phyloP scores from a whole-genome alignment of 2,329 filamentous ascomycete species.

The Cryphonectria japonica region DNA sequence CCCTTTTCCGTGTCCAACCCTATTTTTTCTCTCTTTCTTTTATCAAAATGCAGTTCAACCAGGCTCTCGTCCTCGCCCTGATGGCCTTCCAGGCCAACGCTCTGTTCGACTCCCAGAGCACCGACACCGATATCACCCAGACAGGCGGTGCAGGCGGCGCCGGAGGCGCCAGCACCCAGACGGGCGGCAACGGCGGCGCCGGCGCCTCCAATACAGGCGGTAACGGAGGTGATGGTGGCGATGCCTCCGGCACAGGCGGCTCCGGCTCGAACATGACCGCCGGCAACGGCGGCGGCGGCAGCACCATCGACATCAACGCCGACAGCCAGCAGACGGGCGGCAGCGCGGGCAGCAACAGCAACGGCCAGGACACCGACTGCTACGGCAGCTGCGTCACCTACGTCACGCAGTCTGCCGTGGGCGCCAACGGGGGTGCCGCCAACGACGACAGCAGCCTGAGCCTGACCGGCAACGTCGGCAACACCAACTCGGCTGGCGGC shows the following conservation, averaged over 20 bases:
- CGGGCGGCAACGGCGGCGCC: background rate
- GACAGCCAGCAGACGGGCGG: slow-evolving; percentile 4
- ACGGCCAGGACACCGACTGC: slow-evolving; percentile 10
- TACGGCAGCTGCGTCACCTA: slow-evolving; percentile 18
- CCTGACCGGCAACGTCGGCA: background rate
- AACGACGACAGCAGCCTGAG: background rate
- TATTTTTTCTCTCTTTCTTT: background rate
- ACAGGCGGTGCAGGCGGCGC: background rate
- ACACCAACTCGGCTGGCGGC: background rate
- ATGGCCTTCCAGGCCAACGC: slow-evolving; percentile 20
- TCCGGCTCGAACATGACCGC: background rate
- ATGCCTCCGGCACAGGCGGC: background rate
- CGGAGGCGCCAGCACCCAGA: background rate
- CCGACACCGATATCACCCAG: background rate
- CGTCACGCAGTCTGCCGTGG: background rate
- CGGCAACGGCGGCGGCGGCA: background rate
- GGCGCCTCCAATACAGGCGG: background rate
- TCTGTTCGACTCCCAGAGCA: background rate
- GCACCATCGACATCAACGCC: background rate
- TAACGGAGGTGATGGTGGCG: background rate
- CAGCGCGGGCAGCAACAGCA: background rate
- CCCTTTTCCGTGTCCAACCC: background rate
- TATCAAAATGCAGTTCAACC: slow-evolving; percentile 10
- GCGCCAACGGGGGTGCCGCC: background rate
- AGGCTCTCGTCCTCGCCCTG: background rate